Evolutionary conservation across 1,284 basidiomycete genomes (phyloP), one percentile per base, ranked within the genome.

Genomic region (Sutorius eximius): DNA sequence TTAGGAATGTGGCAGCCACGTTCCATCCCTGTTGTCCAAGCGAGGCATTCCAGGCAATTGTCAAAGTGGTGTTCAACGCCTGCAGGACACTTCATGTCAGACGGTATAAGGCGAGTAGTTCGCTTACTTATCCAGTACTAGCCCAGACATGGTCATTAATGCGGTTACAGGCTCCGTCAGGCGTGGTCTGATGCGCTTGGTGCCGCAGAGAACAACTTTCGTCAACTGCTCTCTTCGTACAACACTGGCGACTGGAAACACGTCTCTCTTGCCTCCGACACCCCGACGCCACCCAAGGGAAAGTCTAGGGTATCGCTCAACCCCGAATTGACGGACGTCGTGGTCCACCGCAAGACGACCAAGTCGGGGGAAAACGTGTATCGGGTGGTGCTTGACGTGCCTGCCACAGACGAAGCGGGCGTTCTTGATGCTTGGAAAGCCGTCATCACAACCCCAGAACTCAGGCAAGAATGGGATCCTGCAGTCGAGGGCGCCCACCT

Each of bases 381-480:
- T 66, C 79, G 95, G 48, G 87, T 93, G 15, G 82, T 92, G 10
- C 79, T 93, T 24, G 94, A 97, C 61, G 79, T 95, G 2, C 76
- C 87, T 32, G 77, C 82, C 45, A 77, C 78, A 45, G 84, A 89
- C 13, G 83, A 87, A 34, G 69, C 81, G 5, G 73, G 81, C 18
- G 82, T 86, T 22, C 75, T 95, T 49, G 90, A 93, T 41, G 80
- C 86, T 7, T 96, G 94, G 83, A 87, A 87, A 59, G 86, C 90
- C 12, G 84, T 95, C 29, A 73, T 98, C 33, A 80, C 82, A 1
- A 95, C 93, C 0, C 89, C 93, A 1, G 93, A 97, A 70, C 79
- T 95, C 18, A 76, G 93, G 59, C 85, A 87, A 67, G 86, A 90
- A 64, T 96, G 95, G 95, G 95, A 98, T 69, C 88, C 91, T 15